Evolutionary conservation across 164 flowering plant genomes (phyloP), one percentile per base, ranked within the genome.

Genomic region (Vitis riparia): DNA sequence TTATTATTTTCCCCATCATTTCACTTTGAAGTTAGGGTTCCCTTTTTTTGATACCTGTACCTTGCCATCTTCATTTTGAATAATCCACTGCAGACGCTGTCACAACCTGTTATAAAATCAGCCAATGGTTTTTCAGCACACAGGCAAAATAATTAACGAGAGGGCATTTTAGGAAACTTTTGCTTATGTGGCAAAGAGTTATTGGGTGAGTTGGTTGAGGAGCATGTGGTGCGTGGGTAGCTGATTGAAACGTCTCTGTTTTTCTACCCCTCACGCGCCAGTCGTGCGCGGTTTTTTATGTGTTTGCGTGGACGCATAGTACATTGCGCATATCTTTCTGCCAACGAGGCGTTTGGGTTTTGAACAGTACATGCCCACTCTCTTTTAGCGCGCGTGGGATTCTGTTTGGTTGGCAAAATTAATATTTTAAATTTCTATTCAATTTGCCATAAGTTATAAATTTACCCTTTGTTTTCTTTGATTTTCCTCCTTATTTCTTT

Each of bases 331-430:
- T 50, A 7, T 59, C 44, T 37, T 37, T 37, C 67, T 63, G 68
- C 73, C 67, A 70, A 70, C 73, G 73, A 70, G 68, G 73, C 62
- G 11, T 19, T 53, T 47, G 61, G 51, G 55, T 70, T 37, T 6
- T 37, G 44, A 37, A 57, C 11, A 11, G 9, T 32, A 17, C 55
- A 58, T 14, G 2, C 56, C 32, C 16, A 47, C 51, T 19, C 63
- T 17, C 62, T 2, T 48, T 48, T 23, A 62, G 23, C 17, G 67
- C 67, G 67, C 55, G 67, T 63, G 53, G 3, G 6, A 37, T 3
- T 0, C 0, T 37, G 44, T 37, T 37, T 37, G 7, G 6, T 37
- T 37, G 44, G 0, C 7, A 37, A 37, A 37, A 37, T 37, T 37
- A 37, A 37, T 23, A 23, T 23, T 23, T 23, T 23, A 23, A 23